phyloP scores from a whole-genome alignment of 345 rosid species.

The Isatis tinctoria region DNA sequence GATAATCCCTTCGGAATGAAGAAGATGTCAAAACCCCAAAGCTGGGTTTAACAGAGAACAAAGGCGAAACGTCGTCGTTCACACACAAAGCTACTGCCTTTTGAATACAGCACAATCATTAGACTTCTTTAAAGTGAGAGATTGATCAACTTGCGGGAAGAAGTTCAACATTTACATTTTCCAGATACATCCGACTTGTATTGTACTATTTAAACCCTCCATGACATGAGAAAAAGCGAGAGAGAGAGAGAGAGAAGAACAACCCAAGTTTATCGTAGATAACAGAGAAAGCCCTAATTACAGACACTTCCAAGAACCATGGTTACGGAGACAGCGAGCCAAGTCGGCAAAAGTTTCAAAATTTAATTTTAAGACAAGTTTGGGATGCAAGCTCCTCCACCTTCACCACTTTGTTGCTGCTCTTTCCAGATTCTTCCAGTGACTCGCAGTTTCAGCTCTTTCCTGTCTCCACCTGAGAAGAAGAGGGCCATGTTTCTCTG shows the following conservation, averaged over 20 bases:
- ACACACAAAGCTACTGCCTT: not conserved
- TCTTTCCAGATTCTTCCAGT: slow-evolving; percentile 97
- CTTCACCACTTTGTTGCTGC: slow-evolving; percentile 77
- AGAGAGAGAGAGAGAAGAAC: not conserved
- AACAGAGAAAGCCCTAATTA: slow-evolving; percentile 23
- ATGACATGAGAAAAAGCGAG: slow-evolving; percentile 11
- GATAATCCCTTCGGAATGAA: not conserved
- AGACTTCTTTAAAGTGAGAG: not conserved
- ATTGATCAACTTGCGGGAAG: not conserved
- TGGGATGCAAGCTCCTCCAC: slow-evolving; percentile 84
- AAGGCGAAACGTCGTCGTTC: not conserved
- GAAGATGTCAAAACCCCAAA: slow-evolving; percentile 10
- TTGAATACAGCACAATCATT: not conserved
- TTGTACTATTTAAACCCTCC: slow-evolving; percentile 10
- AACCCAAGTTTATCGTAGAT: slow-evolving; percentile 14
- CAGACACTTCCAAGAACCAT: slow-evolving; percentile 20
- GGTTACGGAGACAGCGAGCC: slow-evolving; percentile 10
- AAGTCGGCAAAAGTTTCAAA: not conserved
- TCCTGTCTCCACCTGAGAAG: slow-evolving; percentile 95
- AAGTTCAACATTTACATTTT: slow-evolving; percentile 20
- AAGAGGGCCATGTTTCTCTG: slow-evolving; percentile 92
- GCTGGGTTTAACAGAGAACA: slow-evolving; percentile 17
- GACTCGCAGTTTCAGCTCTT: slow-evolving; percentile 85
- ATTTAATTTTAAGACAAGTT: slow-evolving; percentile 50
- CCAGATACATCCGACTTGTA: slow-evolving; percentile 9